Evolutionary conservation across 1,284 basidiomycete species (phyloP), one percentile per base, ranked within the genome.

Genomic region (Microbotryum violaceum): DNA sequence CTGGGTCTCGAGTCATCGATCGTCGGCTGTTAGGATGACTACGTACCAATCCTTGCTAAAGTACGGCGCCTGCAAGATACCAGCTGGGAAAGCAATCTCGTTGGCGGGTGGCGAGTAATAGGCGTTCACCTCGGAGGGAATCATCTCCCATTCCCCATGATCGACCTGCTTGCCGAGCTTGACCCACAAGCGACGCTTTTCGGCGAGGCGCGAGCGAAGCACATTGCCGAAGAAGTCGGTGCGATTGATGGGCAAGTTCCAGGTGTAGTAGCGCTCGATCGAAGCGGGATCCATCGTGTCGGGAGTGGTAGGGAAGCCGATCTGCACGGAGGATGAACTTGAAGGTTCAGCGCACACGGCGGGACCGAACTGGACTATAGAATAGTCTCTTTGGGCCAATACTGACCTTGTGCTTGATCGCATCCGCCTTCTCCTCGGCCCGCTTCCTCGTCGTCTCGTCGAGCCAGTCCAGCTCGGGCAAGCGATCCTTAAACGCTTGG

Each of bases 11-110:
- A 31, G 31, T n/a, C n/a, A 29, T 10, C 51, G 25, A 37, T 27
- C n/a, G 10, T 14, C 9, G 3, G 23, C 23, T 49, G 3, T 25
- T 6, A 23, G 23, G 25, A 6, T n/a, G 3, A 27, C n/a, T 1
- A 23, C 56, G 16, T 14, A 61, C 90, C 91, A 96, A 62, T 84
- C 79, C 59, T 83, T 79, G 16, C 83, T 83, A 80, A 96, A 97
- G 83, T 94, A 97, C 0, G 92, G 92, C 3, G 89, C 49, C 71
- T 88, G 90, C 49, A 97, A 78, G 72, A 97, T 93, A 47, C 94
- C 94, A 18, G 94, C 94, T 5, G 94, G 93, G 80, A 98, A 97
- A 20, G 93, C 90, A 62, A 97, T 94, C 85, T 94, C 77, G 58
- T 91, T 91, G 1, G 83, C 82, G 16, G 85, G 83, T 12, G 88